A percentile compares a stretch with the other conserved stretches of the same genome.
Evolutionary conservation across 441 rosid species (phyloP).

Genomic region (Lepidium campestre): DNA sequence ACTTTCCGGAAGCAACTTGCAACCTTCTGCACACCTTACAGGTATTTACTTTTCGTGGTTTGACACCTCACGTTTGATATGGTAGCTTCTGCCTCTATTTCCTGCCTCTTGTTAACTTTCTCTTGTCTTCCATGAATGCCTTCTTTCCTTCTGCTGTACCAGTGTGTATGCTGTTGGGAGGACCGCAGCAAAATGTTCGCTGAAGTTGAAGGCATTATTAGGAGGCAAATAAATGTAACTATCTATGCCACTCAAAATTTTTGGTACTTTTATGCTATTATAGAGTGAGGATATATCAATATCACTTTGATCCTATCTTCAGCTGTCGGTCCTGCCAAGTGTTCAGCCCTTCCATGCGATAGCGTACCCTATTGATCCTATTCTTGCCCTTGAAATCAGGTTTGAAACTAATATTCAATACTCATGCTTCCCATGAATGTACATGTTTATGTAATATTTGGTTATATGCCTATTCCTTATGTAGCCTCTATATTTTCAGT

Average conservation of each 20-base stretch:
- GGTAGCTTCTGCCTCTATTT: constrained; percentile 1
- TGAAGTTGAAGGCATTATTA: constrained; percentile 88
- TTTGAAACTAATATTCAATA: constrained; percentile 15
- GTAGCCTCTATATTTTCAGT: constrained; percentile 37
- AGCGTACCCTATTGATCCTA: constrained; percentile 93
- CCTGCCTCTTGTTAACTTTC: background rate
- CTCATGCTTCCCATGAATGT: background rate
- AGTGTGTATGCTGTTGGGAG: constrained; percentile 98
- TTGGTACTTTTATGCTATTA: background rate
- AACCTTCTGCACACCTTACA: constrained; percentile 93
- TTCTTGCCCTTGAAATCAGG: constrained; percentile 98
- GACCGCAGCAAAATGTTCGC: constrained; percentile 82
- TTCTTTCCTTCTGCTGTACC: constrained; percentile 1
- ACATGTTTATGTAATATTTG: background rate
- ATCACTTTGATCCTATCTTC: constrained; percentile 16
- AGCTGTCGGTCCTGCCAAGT: constrained; percentile 94
- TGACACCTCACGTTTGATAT: background rate
- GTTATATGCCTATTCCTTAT: background rate
- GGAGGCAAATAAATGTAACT: constrained; percentile 83
- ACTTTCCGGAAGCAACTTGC: constrained; percentile 98
- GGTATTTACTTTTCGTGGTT: constrained; percentile 35
- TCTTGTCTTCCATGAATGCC: background rate
- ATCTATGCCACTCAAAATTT: background rate
- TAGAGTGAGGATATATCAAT: background rate
- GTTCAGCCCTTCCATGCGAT: constrained; percentile 99